A percentile compares a stretch with the other conserved stretches of the same genome.
Conservation (phyloP, 495 filamentous ascomycete genomes). For the Penicillium ucsense region DNA sequence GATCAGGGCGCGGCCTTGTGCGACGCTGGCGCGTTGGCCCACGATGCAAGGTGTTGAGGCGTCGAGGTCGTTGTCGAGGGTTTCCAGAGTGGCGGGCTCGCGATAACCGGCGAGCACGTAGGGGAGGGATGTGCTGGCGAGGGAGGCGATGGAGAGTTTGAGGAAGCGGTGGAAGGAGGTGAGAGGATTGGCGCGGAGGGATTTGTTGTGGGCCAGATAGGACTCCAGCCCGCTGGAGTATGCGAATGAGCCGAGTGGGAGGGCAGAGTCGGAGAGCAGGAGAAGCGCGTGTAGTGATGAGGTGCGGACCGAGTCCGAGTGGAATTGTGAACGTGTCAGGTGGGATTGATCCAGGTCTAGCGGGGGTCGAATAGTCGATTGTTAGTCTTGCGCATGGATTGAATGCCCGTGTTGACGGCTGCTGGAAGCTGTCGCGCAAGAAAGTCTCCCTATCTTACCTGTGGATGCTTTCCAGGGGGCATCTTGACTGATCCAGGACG, state of each 20-base stretch:
- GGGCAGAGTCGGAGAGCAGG: constrained; percentile 87
- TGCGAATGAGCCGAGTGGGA: constrained; percentile 93
- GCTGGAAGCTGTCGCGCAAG: not conserved
- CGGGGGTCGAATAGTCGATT: too few species aligned
- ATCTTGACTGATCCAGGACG: constrained; percentile 10
- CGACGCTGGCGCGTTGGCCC: constrained; percentile 69
- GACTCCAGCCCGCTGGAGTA: constrained; percentile 93
- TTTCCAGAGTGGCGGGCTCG: constrained; percentile 43
- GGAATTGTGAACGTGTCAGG: constrained; percentile 6
- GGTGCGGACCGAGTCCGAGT: constrained; percentile 3
- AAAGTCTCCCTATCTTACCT: not conserved
- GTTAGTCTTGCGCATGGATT: not conserved
- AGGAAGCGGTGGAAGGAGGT: constrained; percentile 65
- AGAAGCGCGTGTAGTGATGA: constrained; percentile 64
- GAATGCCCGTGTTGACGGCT: not conserved
- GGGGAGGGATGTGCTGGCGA: constrained; percentile 72
- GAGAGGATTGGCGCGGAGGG: constrained; percentile 26
- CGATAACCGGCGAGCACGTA: constrained; percentile 73
- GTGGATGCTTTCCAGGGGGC: constrained; percentile 8
- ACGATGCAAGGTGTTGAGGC: constrained; percentile 81
- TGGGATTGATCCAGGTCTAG: constrained; percentile 1
- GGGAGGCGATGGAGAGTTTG: constrained; percentile 62
- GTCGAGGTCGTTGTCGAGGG: constrained; percentile 77
- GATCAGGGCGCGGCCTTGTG: constrained; percentile 78
- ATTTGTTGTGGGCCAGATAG: constrained; percentile 70